These are phyloP conservation scores for Lophiotrema nucula DNA, from an alignment of 495 filamentous ascomycete species.

Conservation along the genomic window DNA sequence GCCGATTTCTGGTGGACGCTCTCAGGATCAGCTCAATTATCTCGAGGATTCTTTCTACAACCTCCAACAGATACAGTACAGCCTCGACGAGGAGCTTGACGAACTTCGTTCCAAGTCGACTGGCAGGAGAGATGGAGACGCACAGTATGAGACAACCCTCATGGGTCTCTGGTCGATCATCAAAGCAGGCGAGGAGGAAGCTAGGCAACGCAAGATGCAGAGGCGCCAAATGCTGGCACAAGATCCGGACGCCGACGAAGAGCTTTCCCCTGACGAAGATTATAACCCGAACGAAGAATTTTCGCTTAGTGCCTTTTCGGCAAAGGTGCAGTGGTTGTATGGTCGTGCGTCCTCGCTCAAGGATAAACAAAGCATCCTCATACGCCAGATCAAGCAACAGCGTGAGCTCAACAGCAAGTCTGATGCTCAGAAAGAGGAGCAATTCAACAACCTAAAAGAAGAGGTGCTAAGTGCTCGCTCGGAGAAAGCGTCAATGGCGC, in stretches of 20 bases:
- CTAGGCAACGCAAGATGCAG: conserved; percentile 52
- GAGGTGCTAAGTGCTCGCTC: conserved; percentile 14
- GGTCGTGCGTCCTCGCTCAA: conserved; percentile 60
- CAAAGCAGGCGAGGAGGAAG: conserved; percentile 60
- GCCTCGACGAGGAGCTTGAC: conserved; percentile 16
- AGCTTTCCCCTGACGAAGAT: conserved; percentile 36
- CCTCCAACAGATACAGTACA: conserved; percentile 25
- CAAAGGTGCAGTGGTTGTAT: conserved; percentile 75
- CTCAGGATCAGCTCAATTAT: conserved; percentile 36
- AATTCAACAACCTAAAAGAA: conserved; percentile 28
- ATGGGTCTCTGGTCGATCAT: conserved; percentile 73
- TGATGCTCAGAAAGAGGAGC: conserved; percentile 32
- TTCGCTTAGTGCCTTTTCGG: conserved; percentile 65
- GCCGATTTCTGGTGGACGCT: conserved; percentile 15
- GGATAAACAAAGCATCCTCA: conserved; percentile 80
- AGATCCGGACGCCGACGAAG: conserved; percentile 49
- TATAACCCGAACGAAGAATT: conserved; percentile 56
- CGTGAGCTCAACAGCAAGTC: conserved; percentile 76
- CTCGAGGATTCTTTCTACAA: conserved; percentile 35
- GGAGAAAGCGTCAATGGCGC: conserved; percentile 20
- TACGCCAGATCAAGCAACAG: conserved; percentile 88
- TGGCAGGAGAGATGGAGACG: conserved; percentile 45
- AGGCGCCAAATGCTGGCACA: conserved; percentile 48
- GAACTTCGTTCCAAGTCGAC: conserved; percentile 14
- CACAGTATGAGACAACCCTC: conserved; percentile 60